These are phyloP conservation scores for Neobulgaria alba DNA, from an alignment of 2,329 filamentous ascomycete species.

Conservation along the genomic window DNA sequence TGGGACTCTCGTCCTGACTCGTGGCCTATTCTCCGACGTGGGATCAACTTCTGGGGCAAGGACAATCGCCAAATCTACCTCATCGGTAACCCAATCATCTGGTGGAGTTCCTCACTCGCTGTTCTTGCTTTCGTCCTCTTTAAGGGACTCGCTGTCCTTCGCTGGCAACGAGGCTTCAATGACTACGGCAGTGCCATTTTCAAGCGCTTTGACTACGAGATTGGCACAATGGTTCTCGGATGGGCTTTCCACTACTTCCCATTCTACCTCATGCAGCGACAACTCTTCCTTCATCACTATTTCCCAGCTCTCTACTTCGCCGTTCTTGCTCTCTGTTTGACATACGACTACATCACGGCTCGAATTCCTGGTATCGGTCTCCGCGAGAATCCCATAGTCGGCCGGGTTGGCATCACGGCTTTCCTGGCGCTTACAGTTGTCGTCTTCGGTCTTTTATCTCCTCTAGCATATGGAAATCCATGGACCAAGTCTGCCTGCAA, in stretches of 20 bases:
- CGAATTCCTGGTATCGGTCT: conserved; percentile 62
- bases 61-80: conserved; percentile 93
- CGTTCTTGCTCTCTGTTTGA: conserved; percentile 79
- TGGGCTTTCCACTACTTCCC: conserved; percentile 99
- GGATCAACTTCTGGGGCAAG: conserved; percentile 99
- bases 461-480: conserved; percentile 82
- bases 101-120: conserved; percentile 80
- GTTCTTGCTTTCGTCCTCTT: conserved; percentile 71
- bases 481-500: conserved; percentile 90
- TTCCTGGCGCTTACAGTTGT: conserved; percentile 68
- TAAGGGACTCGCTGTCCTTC: conserved; percentile 78
- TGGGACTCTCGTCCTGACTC: conserved; percentile 94
- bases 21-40: conserved; percentile 85
- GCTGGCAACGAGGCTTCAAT: conserved; percentile 88
- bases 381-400: conserved; percentile 62
- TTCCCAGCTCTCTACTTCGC: conserved; percentile 96
- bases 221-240: conserved; percentile 80
- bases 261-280: conserved; percentile 95
- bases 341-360: conserved; percentile 75
- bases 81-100: conserved; percentile 87
- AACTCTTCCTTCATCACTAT: conserved; percentile 97
- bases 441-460: conserved; percentile 78
- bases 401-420: conserved; percentile 61
- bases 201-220: conserved; percentile 96
- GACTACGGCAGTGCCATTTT: conserved; percentile 78